Evolutionary conservation across 2,329 filamentous ascomycete species (phyloP).

Genomic region (Lecanosticta acicola): DNA sequence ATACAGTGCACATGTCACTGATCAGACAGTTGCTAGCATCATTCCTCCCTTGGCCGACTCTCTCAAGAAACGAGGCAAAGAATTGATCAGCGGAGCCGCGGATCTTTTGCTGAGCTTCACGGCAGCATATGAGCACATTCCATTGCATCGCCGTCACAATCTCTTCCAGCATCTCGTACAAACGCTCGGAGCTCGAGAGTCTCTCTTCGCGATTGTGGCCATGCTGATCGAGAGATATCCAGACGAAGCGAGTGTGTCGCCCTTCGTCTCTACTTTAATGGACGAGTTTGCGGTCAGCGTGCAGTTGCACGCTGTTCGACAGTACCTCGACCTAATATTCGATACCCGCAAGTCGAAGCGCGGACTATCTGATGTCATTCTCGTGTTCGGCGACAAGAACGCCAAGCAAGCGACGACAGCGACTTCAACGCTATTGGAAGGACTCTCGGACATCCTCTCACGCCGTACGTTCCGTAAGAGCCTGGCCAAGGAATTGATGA

Average conservation of each 20-base stretch:
- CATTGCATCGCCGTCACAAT: conserved; percentile 72
- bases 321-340: conserved; percentile 66
- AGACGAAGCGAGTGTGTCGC: conserved; percentile 64
- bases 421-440: conserved; percentile 36
- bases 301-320: conserved; percentile 68
- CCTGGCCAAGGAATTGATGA: conserved; percentile 25
- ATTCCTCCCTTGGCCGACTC: conserved; percentile 87
- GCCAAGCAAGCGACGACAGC: conserved; percentile 29
- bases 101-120: conserved; percentile 94
- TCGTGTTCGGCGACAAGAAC: conserved; percentile 54
- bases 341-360: conserved; percentile 74
- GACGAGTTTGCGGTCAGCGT: conserved; percentile 65
- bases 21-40: conserved; percentile 86
- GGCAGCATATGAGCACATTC: conserved; percentile 93
- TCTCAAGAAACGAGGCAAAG: conserved; percentile 69
- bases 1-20: conserved; percentile 92
- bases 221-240: conserved; percentile 90
- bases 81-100: conserved; percentile 73
- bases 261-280: conserved; percentile 71
- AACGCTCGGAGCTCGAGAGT: conserved; percentile 79
- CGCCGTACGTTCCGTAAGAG: conserved; percentile 21
- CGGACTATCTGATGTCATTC: conserved; percentile 63
- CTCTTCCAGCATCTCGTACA: conserved; percentile 80
- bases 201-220: conserved; percentile 77
- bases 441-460: conserved; percentile 34